Evolutionary conservation across 176 grass and related monocot genomes (phyloP), one percentile per base, ranked within the genome.

Genomic region (Carex kokanica): DNA sequence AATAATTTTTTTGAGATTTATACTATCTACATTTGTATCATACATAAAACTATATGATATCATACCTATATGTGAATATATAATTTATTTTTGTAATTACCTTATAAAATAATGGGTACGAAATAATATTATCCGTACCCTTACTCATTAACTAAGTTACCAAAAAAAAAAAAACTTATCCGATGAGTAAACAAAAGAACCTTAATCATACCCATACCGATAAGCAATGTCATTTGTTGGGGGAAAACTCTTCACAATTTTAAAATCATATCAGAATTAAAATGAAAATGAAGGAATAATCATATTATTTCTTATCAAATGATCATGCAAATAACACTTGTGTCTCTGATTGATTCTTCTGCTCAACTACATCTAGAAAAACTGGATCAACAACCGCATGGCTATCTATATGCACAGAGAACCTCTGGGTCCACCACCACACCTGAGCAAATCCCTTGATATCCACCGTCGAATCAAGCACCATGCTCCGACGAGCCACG

Each of bases 361-460:
- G 89, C 21, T 97, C 88, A 55, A 97, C 47, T 38, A 90, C 84
- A 10, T 94, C 88, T 5, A 97, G 89, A 85, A 92, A 94, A 89
- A 90, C 70, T 43, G 91, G 89, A 78, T 94, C 94, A 65, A 94
- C 94, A 72, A 85, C 45, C 86, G 94, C 84, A 82, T 94, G 91
- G 84, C 88, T 92, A 81, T 90, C 80, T 82, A 94, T 82, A 56
- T 89, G 86, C 82, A 97, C 71, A 59, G 81, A 81, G 94, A 94
- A 97, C 84, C 68, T 86, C 13, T 85, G 86, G 10, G 82, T 67
- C 94, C 91, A 94, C 74, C 87, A 75, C 40, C 83, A 55, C 54
- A 97, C 82, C 3, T 61, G 18, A 9, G 88, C 94, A 58, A 78
- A 58, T 31, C 89, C 94, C 21, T 80, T 55, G 84, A 97, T 91